Base-by-base conservation (phyloP, 2,329 filamentous ascomycete genomes). In the Verticillium zaregamsianum region DNA sequence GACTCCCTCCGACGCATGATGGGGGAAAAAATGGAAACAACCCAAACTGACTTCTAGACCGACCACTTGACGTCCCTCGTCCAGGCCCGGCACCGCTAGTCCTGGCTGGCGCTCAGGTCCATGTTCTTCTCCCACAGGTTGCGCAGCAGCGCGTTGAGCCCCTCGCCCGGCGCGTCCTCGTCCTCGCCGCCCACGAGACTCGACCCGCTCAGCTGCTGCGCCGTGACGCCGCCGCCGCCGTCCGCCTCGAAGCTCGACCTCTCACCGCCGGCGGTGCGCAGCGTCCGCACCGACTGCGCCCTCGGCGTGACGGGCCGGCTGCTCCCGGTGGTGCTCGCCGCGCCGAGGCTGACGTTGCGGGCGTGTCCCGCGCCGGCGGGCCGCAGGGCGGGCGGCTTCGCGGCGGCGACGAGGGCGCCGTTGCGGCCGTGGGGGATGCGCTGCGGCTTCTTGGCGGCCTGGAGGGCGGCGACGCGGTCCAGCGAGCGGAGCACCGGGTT, bases 401-500 rank as follows among this genome's bases (percentile, higher is more conserved):
- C 25, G 6, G 17, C 31, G 15, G 76, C 73, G 57, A 74, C 74
- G 3, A 71, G 72, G 8, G 33, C 33, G 39, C 72, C 74, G 54
- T 76, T 72, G 28, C 76, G 69, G 39, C 66, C 66, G 17, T 67
- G 76, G 39, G 78, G 78, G 23, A 86, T 86, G 40, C 77, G 77
- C 63, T 77, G 76, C 35, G 75, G 78, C 69, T 80, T 83, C 59
- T 85, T 79, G 33, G 77, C 72, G 8, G 82, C 82, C 32, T 66
- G 64, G 35, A 56, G 32, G 20, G 63, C 70, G 37, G 69, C 69
- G 6, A 80, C 69, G 3, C 78, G 74, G 49, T 74, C 74, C 20
- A 92, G 75, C 0, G 87, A 88, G 55, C 88, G 82, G 5, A 83
- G 85, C 20, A 92, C 80, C 0, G 90, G 88, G 67, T 91, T 90